Evolutionary conservation across 2,329 filamentous ascomycete species (phyloP), one percentile per base, ranked within the genome.

Genomic region (Cercospora brassicicola): DNA sequence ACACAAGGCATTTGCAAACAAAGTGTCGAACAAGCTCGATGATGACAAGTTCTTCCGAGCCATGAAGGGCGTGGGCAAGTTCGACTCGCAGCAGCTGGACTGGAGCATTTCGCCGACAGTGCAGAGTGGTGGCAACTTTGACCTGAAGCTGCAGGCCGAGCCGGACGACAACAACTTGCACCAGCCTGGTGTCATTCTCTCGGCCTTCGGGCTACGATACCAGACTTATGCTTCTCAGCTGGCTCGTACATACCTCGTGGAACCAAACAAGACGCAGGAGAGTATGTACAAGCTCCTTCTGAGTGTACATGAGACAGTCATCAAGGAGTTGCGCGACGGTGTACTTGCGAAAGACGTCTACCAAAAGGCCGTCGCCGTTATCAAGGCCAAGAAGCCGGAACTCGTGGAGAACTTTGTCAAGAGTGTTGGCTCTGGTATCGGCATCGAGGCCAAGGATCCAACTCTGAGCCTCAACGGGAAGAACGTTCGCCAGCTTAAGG

Each of bases 211-310:
- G 63, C 86, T 99, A 70, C 89, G 95, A 72, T 99, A 99, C 82
- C 95, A 95, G 81, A 96, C 93, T 0, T 99, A 99, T 81, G 94
- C 92, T 78, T 96, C 94, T 2, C 88, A 93, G 68, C 93, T 99
- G 73, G 93, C 91, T 11, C 90, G 95, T 72, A 98, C 96, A 7
- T 99, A 97, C 79, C 86, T 99, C 69, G 94, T 99, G 57, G 96
- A 98, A 75, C 96, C 96, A 15, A 97, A 95, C 82, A 98, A 97
- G 81, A 89, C 91, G 0, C 95, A 99, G 78, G 95, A 98, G 81
- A 90, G 87, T 78, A 95, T 94, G 77, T 99, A 99, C 84, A 96
- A 94, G 76, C 87, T 97, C 15, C 86, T 99, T 4, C 84, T 92
- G 64, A 88, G 88, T 62, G 88, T 98, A 11, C 94, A 98, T 80